Evolutionary conservation across 345 rosid species (phyloP), one percentile per base, ranked within the genome.

Genomic region (Mallotus nudiflorus): DNA sequence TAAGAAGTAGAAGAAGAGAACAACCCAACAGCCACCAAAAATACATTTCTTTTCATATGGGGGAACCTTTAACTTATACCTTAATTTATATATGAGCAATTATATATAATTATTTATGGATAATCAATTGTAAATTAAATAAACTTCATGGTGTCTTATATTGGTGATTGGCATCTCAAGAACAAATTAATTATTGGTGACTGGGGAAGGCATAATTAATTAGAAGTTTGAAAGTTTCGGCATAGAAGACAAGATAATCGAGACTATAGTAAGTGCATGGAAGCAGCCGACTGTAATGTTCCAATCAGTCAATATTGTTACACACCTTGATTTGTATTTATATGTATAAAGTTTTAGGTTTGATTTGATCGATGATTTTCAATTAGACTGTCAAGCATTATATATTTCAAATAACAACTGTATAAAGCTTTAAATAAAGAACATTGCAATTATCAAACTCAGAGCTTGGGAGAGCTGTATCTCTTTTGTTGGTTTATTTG

Each of bases 381-480:
- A n/a, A n/a, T n/a, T n/a, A 11, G 59, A 48, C 54, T 14, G 68
- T 65, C 44, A 37, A 53, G 46, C 69, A 68, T 60, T 63, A 56
- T 50, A 44, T 51, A 35, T 33, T 33, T 33, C 3, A 33, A 33
- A 33, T 33, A 2, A 33, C 37, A 33, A 33, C 37, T 33, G 37
- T 33, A 33, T 33, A 33, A 33, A 33, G 37, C 6, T 33, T 33
- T 33, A 33, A 6, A 2, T 33, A 6, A 3, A 33, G 37, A 33
- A 2, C 6, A 33, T 33, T 33, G 4, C 6, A 33, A n/a, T n/a
- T n/a, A n/a, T n/a, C n/a, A n/a, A n/a, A n/a, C n/a, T n/a, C n/a
- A n/a, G n/a, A n/a, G n/a, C n/a, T n/a, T n/a, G n/a, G n/a, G n/a
- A n/a, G n/a, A n/a, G n/a, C n/a, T n/a, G n/a, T n/a, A n/a, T n/a